A percentile compares a stretch with the other conserved stretches of the same genome.
These are phyloP conservation scores for Xerocomellus intermedius DNA, from an alignment of 768 basidiomycete genomes.

Conservation along the genomic window DNA sequence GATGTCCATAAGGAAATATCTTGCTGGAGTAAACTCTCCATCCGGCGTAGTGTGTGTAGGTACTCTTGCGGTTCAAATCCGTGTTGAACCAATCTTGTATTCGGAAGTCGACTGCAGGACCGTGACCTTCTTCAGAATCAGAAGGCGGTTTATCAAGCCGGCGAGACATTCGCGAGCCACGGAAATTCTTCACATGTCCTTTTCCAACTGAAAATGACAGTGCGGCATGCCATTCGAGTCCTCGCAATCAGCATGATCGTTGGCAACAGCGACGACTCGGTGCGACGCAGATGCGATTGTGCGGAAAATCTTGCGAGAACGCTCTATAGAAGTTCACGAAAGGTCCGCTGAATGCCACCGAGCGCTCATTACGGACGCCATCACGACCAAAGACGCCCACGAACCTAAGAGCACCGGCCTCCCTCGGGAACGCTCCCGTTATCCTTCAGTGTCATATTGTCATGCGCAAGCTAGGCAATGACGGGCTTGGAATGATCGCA, in stretches of 20 bases:
- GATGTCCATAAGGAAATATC: neutral
- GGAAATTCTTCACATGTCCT: slow-evolving; percentile 2
- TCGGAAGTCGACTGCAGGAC: neutral
- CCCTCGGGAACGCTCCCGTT: too few relatives aligned
- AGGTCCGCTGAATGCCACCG: too few relatives aligned
- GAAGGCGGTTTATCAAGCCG: neutral
- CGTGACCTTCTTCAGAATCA: neutral
- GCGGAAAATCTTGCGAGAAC: slow-evolving; percentile 1
- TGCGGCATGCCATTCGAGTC: neutral
- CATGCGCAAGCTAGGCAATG: too few relatives aligned
- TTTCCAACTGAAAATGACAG: slow-evolving; percentile 5
- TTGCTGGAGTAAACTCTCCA: neutral
- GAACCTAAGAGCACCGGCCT: too few relatives aligned
- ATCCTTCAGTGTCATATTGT: too few relatives aligned
- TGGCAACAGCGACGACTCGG: neutral
- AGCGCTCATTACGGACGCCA: too few relatives aligned
- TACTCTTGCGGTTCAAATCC: neutral
- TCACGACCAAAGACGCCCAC: too few relatives aligned
- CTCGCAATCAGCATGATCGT: neutral
- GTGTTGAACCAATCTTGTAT: slow-evolving; percentile 6
- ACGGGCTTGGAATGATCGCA: too few relatives aligned
- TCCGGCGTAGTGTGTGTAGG: neutral
- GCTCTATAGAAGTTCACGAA: slow-evolving; percentile 1
- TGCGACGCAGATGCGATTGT: neutral
- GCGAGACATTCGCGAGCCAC: slow-evolving; percentile 4